Evolutionary conservation across 2,329 filamentous ascomycete genomes (phyloP).

Genomic region (Fusarium sp.): DNA sequence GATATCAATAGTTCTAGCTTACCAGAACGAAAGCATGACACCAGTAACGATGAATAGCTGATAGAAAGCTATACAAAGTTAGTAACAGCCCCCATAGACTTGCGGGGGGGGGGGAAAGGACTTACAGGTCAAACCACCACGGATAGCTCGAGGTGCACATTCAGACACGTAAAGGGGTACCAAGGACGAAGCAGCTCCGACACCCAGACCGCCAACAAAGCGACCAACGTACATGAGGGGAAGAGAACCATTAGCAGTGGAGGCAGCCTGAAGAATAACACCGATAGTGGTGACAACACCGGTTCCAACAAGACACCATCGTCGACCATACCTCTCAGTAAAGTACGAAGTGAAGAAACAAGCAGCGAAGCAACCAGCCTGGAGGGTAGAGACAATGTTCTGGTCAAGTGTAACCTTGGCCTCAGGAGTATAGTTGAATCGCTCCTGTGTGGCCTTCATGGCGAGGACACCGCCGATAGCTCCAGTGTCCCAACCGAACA

Average conservation of each 20-base stretch:
- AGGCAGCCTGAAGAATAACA: conserved; percentile 70
- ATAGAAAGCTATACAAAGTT: conserved; percentile 51
- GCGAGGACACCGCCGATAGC: conserved; percentile 75
- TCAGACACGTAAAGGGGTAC: conserved; percentile 59
- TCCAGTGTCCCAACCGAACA: conserved; percentile 65
- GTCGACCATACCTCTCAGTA: conserved; percentile 66
- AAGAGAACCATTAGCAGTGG: conserved; percentile 63
- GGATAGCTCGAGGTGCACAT: conserved; percentile 60
- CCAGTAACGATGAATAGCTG: conserved; percentile 60
- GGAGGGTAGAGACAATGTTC: conserved; percentile 76
- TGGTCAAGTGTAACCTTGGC: conserved; percentile 64
- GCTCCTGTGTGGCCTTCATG: conserved; percentile 65
- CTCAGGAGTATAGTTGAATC: conserved; percentile 48
- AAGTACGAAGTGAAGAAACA: conserved; percentile 66
- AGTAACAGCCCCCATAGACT: not conserved
- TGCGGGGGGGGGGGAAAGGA: not conserved
- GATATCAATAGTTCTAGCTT: conserved; percentile 14
- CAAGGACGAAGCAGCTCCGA: conserved; percentile 60
- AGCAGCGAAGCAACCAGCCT: conserved; percentile 74
- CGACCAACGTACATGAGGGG: conserved; percentile 73
- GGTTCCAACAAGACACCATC: conserved; percentile 62
- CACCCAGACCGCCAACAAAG: conserved; percentile 60
- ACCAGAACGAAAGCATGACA: conserved; percentile 56
- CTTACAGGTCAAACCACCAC: conserved; percentile 59
- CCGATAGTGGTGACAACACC: conserved; percentile 68